Percentiles rank a stretch among this genome's conserved stretches.
Conservation (phyloP, 176 grass and related monocot genomes). For the Oryza rufipogon region DNA sequence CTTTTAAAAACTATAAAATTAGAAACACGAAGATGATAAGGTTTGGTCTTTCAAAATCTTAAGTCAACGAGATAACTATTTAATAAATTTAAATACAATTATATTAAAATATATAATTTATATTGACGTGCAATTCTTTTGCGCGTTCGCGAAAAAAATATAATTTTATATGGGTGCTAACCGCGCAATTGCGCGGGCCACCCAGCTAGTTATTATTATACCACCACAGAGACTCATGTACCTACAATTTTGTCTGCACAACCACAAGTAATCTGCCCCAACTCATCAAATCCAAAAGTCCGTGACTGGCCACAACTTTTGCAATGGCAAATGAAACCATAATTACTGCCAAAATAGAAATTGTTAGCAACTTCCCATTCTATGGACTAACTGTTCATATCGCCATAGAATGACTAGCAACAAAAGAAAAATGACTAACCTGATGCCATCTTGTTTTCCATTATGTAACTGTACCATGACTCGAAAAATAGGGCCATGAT, state of each 20-base stretch:
- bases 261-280: conserved; percentile 75
- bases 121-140: too few relatives aligned
- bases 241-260: conserved; percentile 72
- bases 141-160: too few relatives aligned
- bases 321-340: conserved; percentile 89
- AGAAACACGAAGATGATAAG: too few relatives aligned
- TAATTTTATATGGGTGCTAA: too few relatives aligned
- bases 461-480: conserved; percentile 66
- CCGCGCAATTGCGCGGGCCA: too few relatives aligned
- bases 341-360: conserved; percentile 63
- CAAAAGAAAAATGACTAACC: conserved; percentile 53
- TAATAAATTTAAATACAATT: too few relatives aligned
- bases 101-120: too few relatives aligned
- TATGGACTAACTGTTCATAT: background rate
- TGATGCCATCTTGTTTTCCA: conserved; percentile 70
- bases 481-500: conserved; percentile 80
- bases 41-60: too few relatives aligned
- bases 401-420: conserved; percentile 20
- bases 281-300: conserved; percentile 82
- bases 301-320: conserved; percentile 78
- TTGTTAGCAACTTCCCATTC: conserved; percentile 13
- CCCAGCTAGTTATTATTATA: too few relatives aligned
- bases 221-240: conserved; percentile 30
- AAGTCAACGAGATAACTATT: too few relatives aligned
- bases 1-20: too few relatives aligned